phyloP scores from a whole-genome alignment of 176 grass and related monocot species.

The Olyra latifolia region DNA sequence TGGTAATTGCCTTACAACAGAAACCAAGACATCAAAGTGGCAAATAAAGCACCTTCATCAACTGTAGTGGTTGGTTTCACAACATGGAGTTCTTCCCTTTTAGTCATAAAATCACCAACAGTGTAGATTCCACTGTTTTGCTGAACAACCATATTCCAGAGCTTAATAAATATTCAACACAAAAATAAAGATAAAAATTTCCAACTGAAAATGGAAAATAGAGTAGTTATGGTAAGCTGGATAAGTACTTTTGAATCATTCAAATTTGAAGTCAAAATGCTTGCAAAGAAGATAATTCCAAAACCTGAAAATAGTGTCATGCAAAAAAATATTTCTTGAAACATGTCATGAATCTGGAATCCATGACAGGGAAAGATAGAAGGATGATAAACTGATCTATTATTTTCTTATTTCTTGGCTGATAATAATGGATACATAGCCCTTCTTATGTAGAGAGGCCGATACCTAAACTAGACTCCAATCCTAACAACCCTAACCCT shows the following conservation, averaged over 20 bases:
- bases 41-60: constrained; percentile 50
- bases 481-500: no score
- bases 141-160: constrained; percentile 39
- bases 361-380: no score
- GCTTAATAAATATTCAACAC: neutral
- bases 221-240: neutral
- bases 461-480: no score
- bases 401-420: no score
- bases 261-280: neutral
- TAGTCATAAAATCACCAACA: constrained; percentile 87
- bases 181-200: neutral
- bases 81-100: constrained; percentile 63
- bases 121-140: constrained; percentile 49
- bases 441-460: no score
- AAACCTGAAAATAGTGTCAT: neutral
- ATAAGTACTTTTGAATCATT: neutral
- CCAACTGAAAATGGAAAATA: neutral
- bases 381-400: no score
- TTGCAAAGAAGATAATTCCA: neutral
- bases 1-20: neutral
- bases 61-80: constrained; percentile 65
- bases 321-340: neutral
- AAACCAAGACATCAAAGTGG: neutral
- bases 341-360: neutral
- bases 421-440: no score